Evolutionary conservation across 2,329 filamentous ascomycete genomes (phyloP).

Genomic region (Fusarium sp.): DNA sequence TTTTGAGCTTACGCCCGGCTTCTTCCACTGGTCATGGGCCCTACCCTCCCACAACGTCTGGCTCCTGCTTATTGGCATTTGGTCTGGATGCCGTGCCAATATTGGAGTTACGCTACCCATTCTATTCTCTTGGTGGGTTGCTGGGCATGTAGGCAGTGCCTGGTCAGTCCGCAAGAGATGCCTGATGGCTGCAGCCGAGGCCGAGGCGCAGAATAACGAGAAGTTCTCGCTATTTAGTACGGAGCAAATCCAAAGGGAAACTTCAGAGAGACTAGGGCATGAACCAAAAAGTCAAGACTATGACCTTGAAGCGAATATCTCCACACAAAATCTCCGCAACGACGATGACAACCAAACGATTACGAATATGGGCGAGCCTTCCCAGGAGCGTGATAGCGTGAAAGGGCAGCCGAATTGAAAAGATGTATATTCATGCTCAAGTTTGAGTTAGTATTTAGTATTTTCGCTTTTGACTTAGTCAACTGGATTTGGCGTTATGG

Average conservation of each 20-base stretch:
- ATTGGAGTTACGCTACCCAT: conserved; percentile 7
- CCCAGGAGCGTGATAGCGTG: background rate
- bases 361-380: background rate
- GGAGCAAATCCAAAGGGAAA: background rate
- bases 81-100: conserved; percentile 17
- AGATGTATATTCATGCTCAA: too few relatives aligned
- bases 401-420: background rate
- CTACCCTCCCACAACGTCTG: conserved; percentile 21
- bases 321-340: background rate
- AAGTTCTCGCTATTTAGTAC: background rate
- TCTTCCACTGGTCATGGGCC: conserved; percentile 21
- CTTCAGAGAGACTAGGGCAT: background rate
- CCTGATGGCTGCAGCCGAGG: conserved; percentile 11
- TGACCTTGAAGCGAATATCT: background rate
- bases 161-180: conserved; percentile 30
- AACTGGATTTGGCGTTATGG: too few relatives aligned
- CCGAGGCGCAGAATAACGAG: background rate
- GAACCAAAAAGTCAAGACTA: background rate
- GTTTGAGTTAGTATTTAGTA: too few relatives aligned
- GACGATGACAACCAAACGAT: background rate
- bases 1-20: conserved; percentile 26
- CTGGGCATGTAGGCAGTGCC: conserved; percentile 10
- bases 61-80: conserved; percentile 18
- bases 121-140: conserved; percentile 26
- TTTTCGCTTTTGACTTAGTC: too few relatives aligned